Base-by-base conservation (phyloP, 1,284 basidiomycete species). In the Prillingera fragicola region DNA sequence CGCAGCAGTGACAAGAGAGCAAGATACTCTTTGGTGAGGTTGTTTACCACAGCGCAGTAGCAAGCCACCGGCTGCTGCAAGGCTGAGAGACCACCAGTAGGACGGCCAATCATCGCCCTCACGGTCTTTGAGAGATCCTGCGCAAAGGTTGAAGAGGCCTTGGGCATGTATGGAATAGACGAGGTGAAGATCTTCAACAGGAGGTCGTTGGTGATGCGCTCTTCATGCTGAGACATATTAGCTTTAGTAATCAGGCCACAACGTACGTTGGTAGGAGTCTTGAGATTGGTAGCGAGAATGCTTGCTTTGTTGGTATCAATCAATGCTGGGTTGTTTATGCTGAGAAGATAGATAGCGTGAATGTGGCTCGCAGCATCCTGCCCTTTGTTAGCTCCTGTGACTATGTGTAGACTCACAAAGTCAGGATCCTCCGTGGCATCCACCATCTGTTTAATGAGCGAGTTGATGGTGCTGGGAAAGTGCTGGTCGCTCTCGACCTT, bases 61-160 rank as follows among this genome's bases (percentile, higher is more conserved):
- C 92, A 96, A 0, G 87, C 87, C 10, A 98, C 84, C 8, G 83
- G 81, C 69, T 95, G 91, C 70, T 92, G 87, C 26, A 95, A 69
- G 22, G 83, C 81, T 83, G 90, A 52, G 17, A 84, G 69, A 26
- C 84, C 81, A 15, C 84, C 80, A 4, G 77, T 69, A 26, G 79
- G 89, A 58, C 85, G 88, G 57, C 86, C 77, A 27, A 95, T 84
- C 83, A 94, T 88, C 0, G 84, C 85, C 57, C 94, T 80, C 12
- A 96, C 74, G 6, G 82, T 78, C 9, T 77, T 68, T 48, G 95
- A 87, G 14, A 96, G 75, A 37, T 88, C 85, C 39, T 85, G 80
- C 2, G 87, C 87, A 60, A 96, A 91, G 46, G 84, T 89, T 2
- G 80, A 77, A 0, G 86, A 80, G 0, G 90, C 87, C 68, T 84